Base-by-base conservation (phyloP, 352 stramenopile species). In the Globisporangium alternatum region DNA sequence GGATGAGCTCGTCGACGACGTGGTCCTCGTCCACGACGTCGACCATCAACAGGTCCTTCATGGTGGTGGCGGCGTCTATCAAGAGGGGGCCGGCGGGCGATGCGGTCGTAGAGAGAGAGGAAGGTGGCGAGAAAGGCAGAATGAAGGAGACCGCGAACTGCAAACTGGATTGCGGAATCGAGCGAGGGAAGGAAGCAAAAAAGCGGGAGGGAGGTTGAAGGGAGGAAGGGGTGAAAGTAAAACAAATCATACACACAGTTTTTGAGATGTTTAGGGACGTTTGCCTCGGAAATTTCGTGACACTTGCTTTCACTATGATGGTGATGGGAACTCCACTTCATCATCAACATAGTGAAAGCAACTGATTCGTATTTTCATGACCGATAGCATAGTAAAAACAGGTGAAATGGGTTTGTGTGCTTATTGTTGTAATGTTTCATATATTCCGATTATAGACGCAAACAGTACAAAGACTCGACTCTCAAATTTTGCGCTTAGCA, bases 41-140 rank as follows among this genome's bases (percentile, higher is more conserved):
- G 15, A 95, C 73, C 75, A 93, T 88, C 54, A 95, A 71, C 64
- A 95, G 69, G 77, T 95, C 85, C 65, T 78, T 78, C 75, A 83
- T 80, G 33, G 35, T 80, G 33, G 35, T 35, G 35, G 22, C 15
- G 4, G 51, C 9, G 21, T 39, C 28, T 30, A 41, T 30, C 25
- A 39, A 22, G 25, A 30, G 12, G 47, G 19, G 48, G 48, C 15
- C 12, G 48, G 22, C 12, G 28, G 17, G 28, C 31, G 33, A 41
- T 39, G 51, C 28, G 51, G 49, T 55, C 30, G 48, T 33, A 57
- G 52, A 44, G 22, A 43, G 52, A 44, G 19, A 58, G 31, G 39
- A n/a, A 31, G 52, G 30, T 43, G 30, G 28, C 51, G 30, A 30
- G 48, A 22, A 35, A 39, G 17, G 49, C 28, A 22, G 51, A 37